Evolutionary conservation across 2,329 filamentous ascomycete species (phyloP).

Genomic region (Colletotrichum costaricense): DNA sequence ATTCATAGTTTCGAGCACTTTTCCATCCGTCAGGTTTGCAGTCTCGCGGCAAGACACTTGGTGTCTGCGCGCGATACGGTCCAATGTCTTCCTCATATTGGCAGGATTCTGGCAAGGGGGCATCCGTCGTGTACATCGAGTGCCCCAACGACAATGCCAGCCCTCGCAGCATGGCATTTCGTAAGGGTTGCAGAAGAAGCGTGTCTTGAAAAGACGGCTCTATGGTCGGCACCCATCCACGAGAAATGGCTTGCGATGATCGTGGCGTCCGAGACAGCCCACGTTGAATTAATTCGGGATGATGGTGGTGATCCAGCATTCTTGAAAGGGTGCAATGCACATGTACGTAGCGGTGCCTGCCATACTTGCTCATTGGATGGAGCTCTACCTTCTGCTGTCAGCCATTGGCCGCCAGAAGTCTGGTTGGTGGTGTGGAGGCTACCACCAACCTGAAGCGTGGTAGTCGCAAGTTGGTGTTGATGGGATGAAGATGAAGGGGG

Average conservation of each 20-base stretch:
- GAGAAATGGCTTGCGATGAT: not conserved
- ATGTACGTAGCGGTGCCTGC: not conserved
- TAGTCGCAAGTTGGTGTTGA: not conserved
- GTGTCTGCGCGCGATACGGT: no score
- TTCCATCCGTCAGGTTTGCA: not conserved
- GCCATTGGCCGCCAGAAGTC: not conserved
- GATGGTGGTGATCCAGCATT: not conserved
- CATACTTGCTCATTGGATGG: not conserved
- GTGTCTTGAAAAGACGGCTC: not conserved
- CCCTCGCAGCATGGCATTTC: not conserved
- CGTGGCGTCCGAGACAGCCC: not conserved
- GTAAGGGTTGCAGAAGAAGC: not conserved
- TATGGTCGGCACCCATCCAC: not conserved
- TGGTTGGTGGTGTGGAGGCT: slow-evolving; percentile 23
- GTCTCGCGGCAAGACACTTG: not conserved
- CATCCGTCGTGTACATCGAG: no score
- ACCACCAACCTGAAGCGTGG: slow-evolving; percentile 7
- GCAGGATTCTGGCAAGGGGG: not conserved
- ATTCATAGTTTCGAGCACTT: not conserved
- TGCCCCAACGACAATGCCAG: not conserved
- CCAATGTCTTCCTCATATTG: not conserved
- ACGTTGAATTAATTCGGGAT: not conserved
- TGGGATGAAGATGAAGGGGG: not conserved
- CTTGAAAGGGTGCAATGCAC: not conserved
- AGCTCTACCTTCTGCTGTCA: no score